These are phyloP conservation scores for Tuber calosporum DNA, from an alignment of 495 filamentous ascomycete species.

Conservation along the genomic window DNA sequence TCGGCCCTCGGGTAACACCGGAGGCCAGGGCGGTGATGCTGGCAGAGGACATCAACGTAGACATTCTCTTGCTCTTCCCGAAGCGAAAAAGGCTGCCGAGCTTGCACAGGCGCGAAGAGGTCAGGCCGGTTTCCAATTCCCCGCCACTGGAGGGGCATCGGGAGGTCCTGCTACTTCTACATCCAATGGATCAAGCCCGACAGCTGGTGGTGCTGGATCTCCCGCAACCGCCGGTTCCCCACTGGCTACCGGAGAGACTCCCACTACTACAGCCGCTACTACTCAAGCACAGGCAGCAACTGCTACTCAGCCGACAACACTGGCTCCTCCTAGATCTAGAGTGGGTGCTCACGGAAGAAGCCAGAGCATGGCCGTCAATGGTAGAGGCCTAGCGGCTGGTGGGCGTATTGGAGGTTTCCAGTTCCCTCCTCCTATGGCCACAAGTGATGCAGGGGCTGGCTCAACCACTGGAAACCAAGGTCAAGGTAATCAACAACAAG, in stretches of 20 bases:
- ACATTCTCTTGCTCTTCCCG: constrained; percentile 87
- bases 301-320: constrained; percentile 27
- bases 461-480: constrained; percentile 41
- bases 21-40: constrained; percentile 50
- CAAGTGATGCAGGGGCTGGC: constrained; percentile 51
- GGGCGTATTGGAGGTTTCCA: constrained; percentile 63
- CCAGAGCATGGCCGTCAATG: constrained; percentile 57
- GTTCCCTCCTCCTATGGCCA: constrained; percentile 55
- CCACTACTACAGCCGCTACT: constrained; percentile 42
- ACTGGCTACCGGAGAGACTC: constrained; percentile 45
- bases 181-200: constrained; percentile 44
- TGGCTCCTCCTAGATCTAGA: constrained; percentile 27
- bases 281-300: constrained; percentile 47
- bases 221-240: constrained; percentile 45
- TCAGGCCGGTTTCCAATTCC: constrained; percentile 91
- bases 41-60: constrained; percentile 81
- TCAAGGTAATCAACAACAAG: constrained; percentile 42
- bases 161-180: constrained; percentile 46
- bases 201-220: constrained; percentile 19
- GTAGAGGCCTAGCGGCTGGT: constrained; percentile 51
- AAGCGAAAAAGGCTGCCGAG: constrained; percentile 96
- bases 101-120: constrained; percentile 93
- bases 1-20: constrained; percentile 58
- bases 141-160: constrained; percentile 60
- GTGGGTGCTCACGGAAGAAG: constrained; percentile 52